Base-by-base conservation (phyloP, 2,329 filamentous ascomycete species). In the Trichophyton mentagrophytes region DNA sequence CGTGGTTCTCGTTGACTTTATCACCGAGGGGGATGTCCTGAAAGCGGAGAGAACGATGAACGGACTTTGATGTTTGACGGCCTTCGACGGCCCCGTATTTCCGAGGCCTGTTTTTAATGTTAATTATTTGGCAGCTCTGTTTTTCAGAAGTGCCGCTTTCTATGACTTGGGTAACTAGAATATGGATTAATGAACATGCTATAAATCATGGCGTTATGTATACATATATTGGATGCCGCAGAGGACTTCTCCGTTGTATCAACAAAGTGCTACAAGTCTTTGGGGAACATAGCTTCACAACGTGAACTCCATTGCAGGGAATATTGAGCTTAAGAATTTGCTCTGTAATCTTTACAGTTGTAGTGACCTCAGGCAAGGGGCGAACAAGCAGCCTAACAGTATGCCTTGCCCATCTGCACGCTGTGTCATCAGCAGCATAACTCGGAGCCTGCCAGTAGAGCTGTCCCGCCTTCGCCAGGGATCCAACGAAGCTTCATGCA, bases 1-100 rank as follows among this genome's bases (percentile, higher is more conserved):
- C 61, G 72, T 75, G 22, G 68, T 79, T 27, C 67, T 79, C 46
- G 69, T 77, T 20, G 77, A 79, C 65, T 78, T 75, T 67, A 72
- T 76, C 63, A 76, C 77, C 62, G 66, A 74, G 59, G 77, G 77
- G 3, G 70, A 74, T 60, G 73, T 73, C n/a, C 72, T 79, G 53
- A 65, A 66, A 17, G 74, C 73, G 6, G 73, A 77, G 66, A 67
- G 72, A 56, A 61, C 59, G 15, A 61, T 78, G 61, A 79, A 79
- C 66, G 71, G 71, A 42, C 61, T 73, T 68, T 67, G 61, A 61
- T 15, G 27, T 30, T 30, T 30, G 27, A 30, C 27, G 6, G 27
- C 42, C 38, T 46, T 51, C 9, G 6, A 38, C 30, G 22, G 20
- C n/a, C 57, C 30, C 20, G 9, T 59, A 22, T 47, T 47, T 20